Percentiles rank a stretch among this genome's conserved stretches.
phyloP scores from a whole-genome alignment of 306 rosid genomes.

The Pyrus communis region DNA sequence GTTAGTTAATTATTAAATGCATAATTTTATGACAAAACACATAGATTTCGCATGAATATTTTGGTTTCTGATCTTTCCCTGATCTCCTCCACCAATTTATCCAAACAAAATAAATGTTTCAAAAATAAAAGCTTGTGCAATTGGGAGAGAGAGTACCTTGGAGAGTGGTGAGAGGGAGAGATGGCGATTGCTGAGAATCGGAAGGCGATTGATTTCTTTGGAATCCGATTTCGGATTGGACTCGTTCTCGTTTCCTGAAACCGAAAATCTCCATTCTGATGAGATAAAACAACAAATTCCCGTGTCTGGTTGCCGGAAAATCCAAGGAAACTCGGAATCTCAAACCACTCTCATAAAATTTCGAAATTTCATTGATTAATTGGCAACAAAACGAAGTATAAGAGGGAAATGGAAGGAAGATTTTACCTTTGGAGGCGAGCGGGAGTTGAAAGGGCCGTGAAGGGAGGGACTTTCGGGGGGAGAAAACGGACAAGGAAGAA shows the following conservation, averaged over 20 bases:
- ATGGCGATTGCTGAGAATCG: constrained; percentile 46
- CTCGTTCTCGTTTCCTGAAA: constrained; percentile 55
- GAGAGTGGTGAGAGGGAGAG: constrained; percentile 79
- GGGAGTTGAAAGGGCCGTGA: constrained; percentile 33
- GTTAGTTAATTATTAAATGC: background rate
- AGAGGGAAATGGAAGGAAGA: background rate
- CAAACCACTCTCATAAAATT: background rate
- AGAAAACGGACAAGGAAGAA: constrained; percentile 35
- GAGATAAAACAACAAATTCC: background rate
- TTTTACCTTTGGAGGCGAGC: constrained; percentile 48
- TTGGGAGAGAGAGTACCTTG: constrained; percentile 28
- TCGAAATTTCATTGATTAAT: background rate
- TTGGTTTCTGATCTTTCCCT: background rate
- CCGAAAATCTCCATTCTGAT: background rate
- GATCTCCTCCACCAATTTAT: background rate
- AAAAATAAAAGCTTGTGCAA: background rate
- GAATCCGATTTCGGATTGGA: constrained; percentile 39
- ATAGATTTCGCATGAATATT: background rate
- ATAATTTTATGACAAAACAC: background rate
- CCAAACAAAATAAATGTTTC: background rate
- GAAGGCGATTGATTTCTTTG: constrained; percentile 38
- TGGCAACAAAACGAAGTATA: background rate
- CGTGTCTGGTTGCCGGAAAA: background rate
- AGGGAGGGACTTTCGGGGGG: constrained; percentile 21
- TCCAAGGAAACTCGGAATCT: background rate